Conservation (phyloP, 1,284 basidiomycete species). For the Sporisorium scitamineum region DNA sequence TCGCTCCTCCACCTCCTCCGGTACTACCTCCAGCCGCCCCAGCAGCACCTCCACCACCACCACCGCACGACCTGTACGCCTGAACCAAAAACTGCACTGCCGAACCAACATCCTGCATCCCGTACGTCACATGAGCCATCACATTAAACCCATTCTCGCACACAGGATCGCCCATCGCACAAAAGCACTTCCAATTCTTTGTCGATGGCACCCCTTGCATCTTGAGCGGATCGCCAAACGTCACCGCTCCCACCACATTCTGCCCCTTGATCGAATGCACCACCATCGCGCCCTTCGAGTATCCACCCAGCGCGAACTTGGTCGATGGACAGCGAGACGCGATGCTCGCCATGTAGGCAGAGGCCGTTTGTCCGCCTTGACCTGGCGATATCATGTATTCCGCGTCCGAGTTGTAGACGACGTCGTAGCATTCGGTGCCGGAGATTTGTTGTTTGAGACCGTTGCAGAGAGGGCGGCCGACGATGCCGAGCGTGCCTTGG, state of each 20-base stretch:
- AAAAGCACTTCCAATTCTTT: slow-evolving; percentile 23
- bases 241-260: slow-evolving; percentile 38
- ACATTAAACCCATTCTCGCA: slow-evolving; percentile 31
- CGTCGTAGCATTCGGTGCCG: slow-evolving; percentile 38
- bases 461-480: slow-evolving; percentile 34
- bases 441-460: slow-evolving; percentile 16
- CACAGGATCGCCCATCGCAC: slow-evolving; percentile 33
- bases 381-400: slow-evolving; percentile 34
- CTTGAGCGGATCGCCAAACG: slow-evolving; percentile 44
- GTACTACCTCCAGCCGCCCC: not conserved
- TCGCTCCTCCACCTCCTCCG: not conserved
- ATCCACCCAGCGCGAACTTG: slow-evolving; percentile 32
- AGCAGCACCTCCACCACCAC: slow-evolving; percentile 6
- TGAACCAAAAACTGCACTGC: slow-evolving; percentile 30
- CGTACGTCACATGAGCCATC: slow-evolving; percentile 39
- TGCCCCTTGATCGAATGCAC: slow-evolving; percentile 19
- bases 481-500: slow-evolving; percentile 44
- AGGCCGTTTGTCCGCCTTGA: slow-evolving; percentile 13
- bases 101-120: not conserved
- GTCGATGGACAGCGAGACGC: slow-evolving; percentile 18
- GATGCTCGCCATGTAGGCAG: slow-evolving; percentile 12
- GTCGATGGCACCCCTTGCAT: slow-evolving; percentile 17
- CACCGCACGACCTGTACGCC: slow-evolving; percentile 14
- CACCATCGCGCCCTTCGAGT: slow-evolving; percentile 43
- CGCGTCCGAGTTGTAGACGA: slow-evolving; percentile 18